These are phyloP conservation scores for Exidia glandulosa DNA, from an alignment of 768 basidiomycete species.

Conservation along the genomic window DNA sequence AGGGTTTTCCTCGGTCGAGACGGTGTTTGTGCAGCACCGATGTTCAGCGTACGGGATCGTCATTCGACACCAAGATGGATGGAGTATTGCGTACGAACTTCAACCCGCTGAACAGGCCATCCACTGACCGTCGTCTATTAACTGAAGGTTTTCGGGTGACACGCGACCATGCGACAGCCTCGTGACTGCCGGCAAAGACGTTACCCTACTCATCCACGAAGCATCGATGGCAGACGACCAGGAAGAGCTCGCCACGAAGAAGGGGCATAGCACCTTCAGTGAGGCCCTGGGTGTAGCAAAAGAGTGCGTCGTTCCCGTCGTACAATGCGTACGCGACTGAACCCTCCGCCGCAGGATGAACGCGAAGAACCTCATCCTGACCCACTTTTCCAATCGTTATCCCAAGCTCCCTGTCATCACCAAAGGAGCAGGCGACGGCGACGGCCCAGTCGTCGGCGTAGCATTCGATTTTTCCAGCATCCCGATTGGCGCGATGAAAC, in stretches of 20 bases:
- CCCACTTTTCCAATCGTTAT: slow-evolving; percentile 91
- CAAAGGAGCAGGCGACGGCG: slow-evolving; percentile 11
- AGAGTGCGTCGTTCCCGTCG: slow-evolving; percentile 32
- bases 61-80: slow-evolving; percentile 56
- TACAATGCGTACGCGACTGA: neutral
- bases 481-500: slow-evolving; percentile 73
- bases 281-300: slow-evolving; percentile 75
- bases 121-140: slow-evolving; percentile 1
- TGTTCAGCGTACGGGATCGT: slow-evolving; percentile 63
- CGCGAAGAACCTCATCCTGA: slow-evolving; percentile 76
- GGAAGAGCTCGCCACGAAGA: slow-evolving; percentile 53
- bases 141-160: slow-evolving; percentile 78
- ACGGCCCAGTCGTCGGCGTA: slow-evolving; percentile 49
- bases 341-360: slow-evolving; percentile 49
- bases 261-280: slow-evolving; percentile 83
- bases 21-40: slow-evolving; percentile 66
- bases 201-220: slow-evolving; percentile 87
- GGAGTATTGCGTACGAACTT: slow-evolving; percentile 60
- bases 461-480: slow-evolving; percentile 76
- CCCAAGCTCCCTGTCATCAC: slow-evolving; percentile 37
- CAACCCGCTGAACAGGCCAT: neutral
- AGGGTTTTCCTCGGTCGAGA: slow-evolving; percentile 47
- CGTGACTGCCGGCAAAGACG: slow-evolving; percentile 47
- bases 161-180: slow-evolving; percentile 68
- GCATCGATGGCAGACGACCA: slow-evolving; percentile 87